Conservation (phyloP, 352 stramenopile genomes). For the Phytopythium sindhum region DNA sequence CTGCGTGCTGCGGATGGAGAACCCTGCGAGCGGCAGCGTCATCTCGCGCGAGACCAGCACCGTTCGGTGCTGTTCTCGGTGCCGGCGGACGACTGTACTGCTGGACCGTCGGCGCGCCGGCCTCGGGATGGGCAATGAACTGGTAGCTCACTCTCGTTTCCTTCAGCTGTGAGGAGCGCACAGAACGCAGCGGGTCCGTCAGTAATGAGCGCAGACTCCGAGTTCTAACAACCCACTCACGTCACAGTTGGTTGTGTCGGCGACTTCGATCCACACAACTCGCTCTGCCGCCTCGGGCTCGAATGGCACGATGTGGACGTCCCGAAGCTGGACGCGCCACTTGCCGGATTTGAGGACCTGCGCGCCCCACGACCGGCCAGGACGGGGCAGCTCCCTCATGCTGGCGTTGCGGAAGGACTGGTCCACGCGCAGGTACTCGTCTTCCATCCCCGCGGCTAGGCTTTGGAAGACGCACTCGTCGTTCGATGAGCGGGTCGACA, state of each 20-base stretch:
- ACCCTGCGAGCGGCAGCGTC: background rate
- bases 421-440: background rate
- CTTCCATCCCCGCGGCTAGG: background rate
- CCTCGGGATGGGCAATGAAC: background rate
- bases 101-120: background rate
- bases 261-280: background rate
- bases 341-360: background rate
- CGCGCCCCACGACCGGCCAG: background rate
- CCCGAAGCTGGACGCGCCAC: background rate
- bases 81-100: background rate
- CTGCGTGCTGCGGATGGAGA: background rate
- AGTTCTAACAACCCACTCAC: background rate
- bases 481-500: background rate
- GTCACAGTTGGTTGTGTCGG: background rate
- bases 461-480: background rate
- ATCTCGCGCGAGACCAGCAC: background rate
- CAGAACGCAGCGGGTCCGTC: no score
- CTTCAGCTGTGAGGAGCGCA: background rate
- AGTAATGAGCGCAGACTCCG: no score
- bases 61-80: background rate
- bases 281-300: background rate
- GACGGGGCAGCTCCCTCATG: background rate
- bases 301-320: background rate
- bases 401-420: background rate
- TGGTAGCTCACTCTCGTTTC: background rate